Evolutionary conservation across 2,329 filamentous ascomycete genomes (phyloP).

Genomic region (Beauveria rudraprayagi): DNA sequence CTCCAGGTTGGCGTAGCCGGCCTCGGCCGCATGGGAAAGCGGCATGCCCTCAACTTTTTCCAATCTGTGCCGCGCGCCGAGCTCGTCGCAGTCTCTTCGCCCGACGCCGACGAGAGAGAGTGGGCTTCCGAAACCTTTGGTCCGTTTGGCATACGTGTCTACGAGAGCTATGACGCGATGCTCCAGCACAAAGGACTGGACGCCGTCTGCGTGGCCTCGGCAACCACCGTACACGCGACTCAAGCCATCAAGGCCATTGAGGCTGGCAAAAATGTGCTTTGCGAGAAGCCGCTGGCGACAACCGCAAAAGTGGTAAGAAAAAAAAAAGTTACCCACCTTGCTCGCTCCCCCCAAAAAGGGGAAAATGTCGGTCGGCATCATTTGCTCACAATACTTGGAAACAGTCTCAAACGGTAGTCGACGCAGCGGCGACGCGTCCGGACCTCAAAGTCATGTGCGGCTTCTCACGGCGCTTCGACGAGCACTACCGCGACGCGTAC

Average conservation of each 20-base stretch:
- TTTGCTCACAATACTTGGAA: not conserved
- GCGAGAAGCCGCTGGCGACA: not conserved
- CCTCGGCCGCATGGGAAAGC: slow-evolving; percentile 44
- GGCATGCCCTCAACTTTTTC: slow-evolving; percentile 41
- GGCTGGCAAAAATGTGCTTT: not conserved
- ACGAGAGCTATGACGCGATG: not conserved
- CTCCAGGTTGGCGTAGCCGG: slow-evolving; percentile 39
- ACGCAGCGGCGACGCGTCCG: slow-evolving; percentile 40
- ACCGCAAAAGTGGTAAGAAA: not conserved
- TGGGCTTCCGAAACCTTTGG: slow-evolving; percentile 41
- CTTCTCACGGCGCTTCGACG: slow-evolving; percentile 45
- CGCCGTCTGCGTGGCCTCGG: not conserved
- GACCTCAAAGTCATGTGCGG: slow-evolving; percentile 54
- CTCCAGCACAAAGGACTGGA: not conserved
- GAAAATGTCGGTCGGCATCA: not conserved
- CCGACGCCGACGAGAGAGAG: slow-evolving; percentile 33
- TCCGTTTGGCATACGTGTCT: not conserved
- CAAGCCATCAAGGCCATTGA: not conserved
- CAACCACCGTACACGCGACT: not conserved
- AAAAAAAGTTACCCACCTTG: not conserved
- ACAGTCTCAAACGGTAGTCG: not conserved
- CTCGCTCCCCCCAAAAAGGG: too few relatives aligned
- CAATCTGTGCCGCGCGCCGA: slow-evolving; percentile 37
- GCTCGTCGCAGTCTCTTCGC: slow-evolving; percentile 41
- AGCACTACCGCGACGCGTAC: slow-evolving; percentile 55